These are phyloP conservation scores for Coemansia sp. DNA, from an alignment of 192 early-diverging fungal species.

Conservation along the genomic window DNA sequence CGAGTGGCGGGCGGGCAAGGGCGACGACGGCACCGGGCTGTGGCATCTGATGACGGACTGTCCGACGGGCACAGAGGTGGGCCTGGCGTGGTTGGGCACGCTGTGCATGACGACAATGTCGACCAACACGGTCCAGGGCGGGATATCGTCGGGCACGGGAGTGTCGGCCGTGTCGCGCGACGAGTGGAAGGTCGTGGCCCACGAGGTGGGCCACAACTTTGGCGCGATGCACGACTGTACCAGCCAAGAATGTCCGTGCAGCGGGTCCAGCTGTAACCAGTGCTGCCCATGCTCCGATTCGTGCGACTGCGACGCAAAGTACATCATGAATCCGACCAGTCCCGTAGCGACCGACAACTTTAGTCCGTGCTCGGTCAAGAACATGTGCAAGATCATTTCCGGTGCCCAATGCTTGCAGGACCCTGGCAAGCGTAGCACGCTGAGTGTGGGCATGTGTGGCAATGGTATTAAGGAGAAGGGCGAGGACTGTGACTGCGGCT, in stretches of 20 bases:
- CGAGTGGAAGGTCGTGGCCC: slow-evolving; percentile 93
- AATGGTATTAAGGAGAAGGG: slow-evolving; percentile 84
- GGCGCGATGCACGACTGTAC: slow-evolving; percentile 90
- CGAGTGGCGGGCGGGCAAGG: slow-evolving; percentile 70
- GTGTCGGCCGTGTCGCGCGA: slow-evolving; percentile 77
- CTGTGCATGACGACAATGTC: slow-evolving; percentile 57
- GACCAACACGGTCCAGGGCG: slow-evolving; percentile 45
- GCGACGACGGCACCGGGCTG: slow-evolving; percentile 70
- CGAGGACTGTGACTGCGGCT: slow-evolving; percentile 91
- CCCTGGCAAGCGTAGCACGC: slow-evolving; percentile 29
- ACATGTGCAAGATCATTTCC: slow-evolving; percentile 48
- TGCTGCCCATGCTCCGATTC: slow-evolving; percentile 67
- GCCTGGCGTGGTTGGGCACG: slow-evolving; percentile 80
- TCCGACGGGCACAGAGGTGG: slow-evolving; percentile 71
- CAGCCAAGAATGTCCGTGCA: slow-evolving; percentile 54
- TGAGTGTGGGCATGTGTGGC: slow-evolving; percentile 75
- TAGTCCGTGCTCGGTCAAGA: slow-evolving; percentile 58
- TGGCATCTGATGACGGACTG: slow-evolving; percentile 93
- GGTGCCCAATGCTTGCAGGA: slow-evolving; percentile 36
- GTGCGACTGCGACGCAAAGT: slow-evolving; percentile 61
- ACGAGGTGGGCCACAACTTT: slow-evolving; percentile 88
- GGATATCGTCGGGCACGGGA: slow-evolving; percentile 65
- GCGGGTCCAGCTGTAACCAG: slow-evolving; percentile 33
- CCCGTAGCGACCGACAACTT: slow-evolving; percentile 58
- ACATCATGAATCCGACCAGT: slow-evolving; percentile 74